Percentiles rank a stretch among this genome's conserved stretches.
These are phyloP conservation scores for Epicoccum nigrum DNA, from an alignment of 2,329 filamentous ascomycete species.

Conservation along the genomic window DNA sequence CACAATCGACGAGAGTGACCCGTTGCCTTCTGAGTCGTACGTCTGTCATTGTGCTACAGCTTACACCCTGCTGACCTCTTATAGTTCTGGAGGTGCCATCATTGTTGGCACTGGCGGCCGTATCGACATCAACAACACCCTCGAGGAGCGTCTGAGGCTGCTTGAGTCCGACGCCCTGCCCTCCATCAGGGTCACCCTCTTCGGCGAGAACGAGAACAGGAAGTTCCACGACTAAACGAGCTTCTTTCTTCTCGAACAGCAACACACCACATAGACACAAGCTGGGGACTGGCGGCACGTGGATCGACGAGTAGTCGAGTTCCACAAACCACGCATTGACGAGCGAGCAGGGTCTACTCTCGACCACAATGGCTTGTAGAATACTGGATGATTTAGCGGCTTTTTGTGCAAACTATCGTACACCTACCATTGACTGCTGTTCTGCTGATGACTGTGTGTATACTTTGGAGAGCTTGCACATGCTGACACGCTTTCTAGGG, in stretches of 20 bases:
- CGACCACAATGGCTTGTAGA: conserved; percentile 17
- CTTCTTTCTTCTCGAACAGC: neutral
- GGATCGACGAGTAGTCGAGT: neutral
- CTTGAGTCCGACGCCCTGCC: conserved; percentile 86
- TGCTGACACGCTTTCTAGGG: neutral
- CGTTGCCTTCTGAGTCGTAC: conserved; percentile 82
- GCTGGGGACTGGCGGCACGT: neutral
- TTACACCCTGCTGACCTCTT: conserved; percentile 12
- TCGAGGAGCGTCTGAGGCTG: conserved; percentile 86
- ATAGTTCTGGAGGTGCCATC: conserved; percentile 80
- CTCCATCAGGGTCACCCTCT: conserved; percentile 81
- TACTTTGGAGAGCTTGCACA: neutral
- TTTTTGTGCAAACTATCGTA: conserved; percentile 17
- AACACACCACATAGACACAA: conserved; percentile 8
- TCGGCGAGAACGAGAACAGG: conserved; percentile 93
- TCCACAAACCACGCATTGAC: neutral
- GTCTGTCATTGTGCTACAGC: conserved; percentile 42
- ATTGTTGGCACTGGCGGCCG: conserved; percentile 85
- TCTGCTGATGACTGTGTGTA: neutral
- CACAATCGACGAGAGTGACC: conserved; percentile 77
- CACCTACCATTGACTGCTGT: neutral
- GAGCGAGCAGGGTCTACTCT: neutral
- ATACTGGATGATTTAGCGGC: conserved; percentile 19
- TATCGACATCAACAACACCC: conserved; percentile 98
- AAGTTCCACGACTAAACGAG: conserved; percentile 85